phyloP scores from a whole-genome alignment of 2,329 filamentous ascomycete species.

The Tolypocladium guangdongense region DNA sequence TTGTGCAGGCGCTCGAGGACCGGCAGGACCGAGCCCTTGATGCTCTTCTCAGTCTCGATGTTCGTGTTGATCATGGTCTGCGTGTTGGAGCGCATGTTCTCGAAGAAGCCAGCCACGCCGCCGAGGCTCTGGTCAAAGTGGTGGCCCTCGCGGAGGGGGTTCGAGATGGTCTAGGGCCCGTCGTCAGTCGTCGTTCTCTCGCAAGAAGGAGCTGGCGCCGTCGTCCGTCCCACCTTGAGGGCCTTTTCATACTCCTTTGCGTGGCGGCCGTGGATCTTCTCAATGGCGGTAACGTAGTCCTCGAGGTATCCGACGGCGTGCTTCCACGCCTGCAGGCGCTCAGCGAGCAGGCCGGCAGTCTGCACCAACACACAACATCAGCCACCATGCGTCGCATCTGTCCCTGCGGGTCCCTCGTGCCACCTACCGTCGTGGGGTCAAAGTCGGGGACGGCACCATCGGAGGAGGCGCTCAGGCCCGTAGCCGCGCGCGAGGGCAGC shows the following conservation, averaged over 20 bases:
- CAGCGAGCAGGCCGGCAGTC: slow-evolving; percentile 71
- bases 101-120: slow-evolving; percentile 81
- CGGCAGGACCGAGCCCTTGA: slow-evolving; percentile 78
- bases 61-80: slow-evolving; percentile 85
- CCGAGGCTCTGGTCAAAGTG: slow-evolving; percentile 90
- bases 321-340: slow-evolving; percentile 91
- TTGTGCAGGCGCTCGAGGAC: slow-evolving; percentile 84
- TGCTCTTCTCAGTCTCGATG: slow-evolving; percentile 78
- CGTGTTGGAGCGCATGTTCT: slow-evolving; percentile 88
- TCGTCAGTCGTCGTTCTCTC: background rate
- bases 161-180: slow-evolving; percentile 59
- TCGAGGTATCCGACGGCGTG: slow-evolving; percentile 86
- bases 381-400: background rate
- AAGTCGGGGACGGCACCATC: slow-evolving; percentile 50
- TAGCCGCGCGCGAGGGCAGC: slow-evolving; percentile 36
- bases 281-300: slow-evolving; percentile 75
- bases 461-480: slow-evolving; percentile 32
- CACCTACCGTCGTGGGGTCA: slow-evolving; percentile 46
- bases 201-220: background rate
- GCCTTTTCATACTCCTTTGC: slow-evolving; percentile 94
- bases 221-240: slow-evolving; percentile 53
- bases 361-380: slow-evolving; percentile 18
- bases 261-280: slow-evolving; percentile 75
- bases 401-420: background rate
- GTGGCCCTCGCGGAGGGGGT: slow-evolving; percentile 77